Evolutionary conservation across 768 basidiomycete species (phyloP).

Genomic region (Amanita pallidorosea): DNA sequence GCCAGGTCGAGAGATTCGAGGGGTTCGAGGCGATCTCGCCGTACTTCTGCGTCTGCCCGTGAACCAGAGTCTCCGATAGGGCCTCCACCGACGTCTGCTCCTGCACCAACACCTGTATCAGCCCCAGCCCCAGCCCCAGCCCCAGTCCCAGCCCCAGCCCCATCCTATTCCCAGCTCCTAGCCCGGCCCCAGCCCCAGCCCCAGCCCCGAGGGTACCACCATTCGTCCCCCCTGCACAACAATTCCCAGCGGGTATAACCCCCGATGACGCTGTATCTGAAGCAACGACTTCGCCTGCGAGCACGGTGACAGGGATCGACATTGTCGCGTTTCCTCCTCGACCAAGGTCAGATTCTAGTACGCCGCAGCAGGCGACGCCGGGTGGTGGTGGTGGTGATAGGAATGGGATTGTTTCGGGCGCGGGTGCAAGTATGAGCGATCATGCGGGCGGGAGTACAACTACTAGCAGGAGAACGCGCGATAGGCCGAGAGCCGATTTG

Average conservation of each 20-base stretch:
- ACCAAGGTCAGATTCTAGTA: background rate
- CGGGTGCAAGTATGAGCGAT: background rate
- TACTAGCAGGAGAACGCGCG: background rate
- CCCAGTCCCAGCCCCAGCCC: too few relatives aligned
- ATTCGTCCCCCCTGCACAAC: background rate
- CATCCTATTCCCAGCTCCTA: too few relatives aligned
- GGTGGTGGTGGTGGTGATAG: too few relatives aligned
- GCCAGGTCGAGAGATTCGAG: background rate
- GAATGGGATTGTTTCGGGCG: too few relatives aligned
- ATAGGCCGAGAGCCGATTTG: background rate
- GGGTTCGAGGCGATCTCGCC: background rate
- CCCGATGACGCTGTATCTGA: background rate
- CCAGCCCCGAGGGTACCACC: background rate
- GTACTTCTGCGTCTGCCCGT: background rate
- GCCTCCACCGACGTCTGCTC: background rate
- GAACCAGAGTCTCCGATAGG: background rate
- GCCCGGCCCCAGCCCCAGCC: background rate
- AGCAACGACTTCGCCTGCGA: background rate
- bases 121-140: background rate
- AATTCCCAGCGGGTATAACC: background rate
- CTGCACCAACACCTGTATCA: background rate
- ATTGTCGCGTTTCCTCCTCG: background rate
- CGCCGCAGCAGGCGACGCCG: too few relatives aligned
- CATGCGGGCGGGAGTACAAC: background rate
- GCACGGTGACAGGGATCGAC: background rate